Conservation (phyloP, 106 monocot genomes). For the Posidonia australis region DNA sequence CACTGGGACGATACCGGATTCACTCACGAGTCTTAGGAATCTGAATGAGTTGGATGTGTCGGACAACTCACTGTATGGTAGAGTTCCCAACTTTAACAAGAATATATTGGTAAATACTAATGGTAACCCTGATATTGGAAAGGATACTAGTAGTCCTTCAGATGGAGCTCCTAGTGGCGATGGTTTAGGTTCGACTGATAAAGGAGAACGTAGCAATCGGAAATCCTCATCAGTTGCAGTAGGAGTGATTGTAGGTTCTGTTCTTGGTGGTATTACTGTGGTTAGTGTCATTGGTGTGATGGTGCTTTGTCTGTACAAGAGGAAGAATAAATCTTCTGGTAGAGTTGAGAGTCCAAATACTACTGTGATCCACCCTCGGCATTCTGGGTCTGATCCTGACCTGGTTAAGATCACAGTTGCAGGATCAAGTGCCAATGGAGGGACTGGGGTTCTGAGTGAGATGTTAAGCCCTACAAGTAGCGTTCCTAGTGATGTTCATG, state of each 20-base stretch:
- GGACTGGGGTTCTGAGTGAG: slow-evolving; percentile 7
- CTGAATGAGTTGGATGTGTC: slow-evolving; percentile 51
- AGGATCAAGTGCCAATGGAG: slow-evolving; percentile 12
- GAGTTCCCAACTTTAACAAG: slow-evolving; percentile 29
- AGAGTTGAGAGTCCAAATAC: slow-evolving; percentile 39
- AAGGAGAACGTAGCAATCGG: background rate
- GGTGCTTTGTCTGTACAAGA: slow-evolving; percentile 23
- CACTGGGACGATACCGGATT: slow-evolving; percentile 29
- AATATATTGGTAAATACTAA: slow-evolving; percentile 24
- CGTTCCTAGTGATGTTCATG: slow-evolving; percentile 12
- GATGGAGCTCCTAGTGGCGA: too few relatives aligned
- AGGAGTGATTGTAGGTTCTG: slow-evolving; percentile 28
- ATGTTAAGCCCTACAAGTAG: slow-evolving; percentile 11
- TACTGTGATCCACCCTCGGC: slow-evolving; percentile 38
- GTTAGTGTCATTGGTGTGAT: slow-evolving; percentile 17
- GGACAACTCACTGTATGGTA: slow-evolving; percentile 29
- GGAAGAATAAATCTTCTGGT: slow-evolving; percentile 19
- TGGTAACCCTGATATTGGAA: slow-evolving; percentile 39
- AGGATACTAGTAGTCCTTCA: background rate
- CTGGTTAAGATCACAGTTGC: slow-evolving; percentile 30
- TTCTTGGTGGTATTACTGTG: slow-evolving; percentile 18
- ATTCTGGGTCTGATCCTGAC: slow-evolving; percentile 42
- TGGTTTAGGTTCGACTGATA: background rate
- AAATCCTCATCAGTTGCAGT: slow-evolving; percentile 10
- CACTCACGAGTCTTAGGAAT: slow-evolving; percentile 16